Evolutionary conservation across 768 basidiomycete genomes (phyloP).

Genomic region (Mycena olivaceomarginata): DNA sequence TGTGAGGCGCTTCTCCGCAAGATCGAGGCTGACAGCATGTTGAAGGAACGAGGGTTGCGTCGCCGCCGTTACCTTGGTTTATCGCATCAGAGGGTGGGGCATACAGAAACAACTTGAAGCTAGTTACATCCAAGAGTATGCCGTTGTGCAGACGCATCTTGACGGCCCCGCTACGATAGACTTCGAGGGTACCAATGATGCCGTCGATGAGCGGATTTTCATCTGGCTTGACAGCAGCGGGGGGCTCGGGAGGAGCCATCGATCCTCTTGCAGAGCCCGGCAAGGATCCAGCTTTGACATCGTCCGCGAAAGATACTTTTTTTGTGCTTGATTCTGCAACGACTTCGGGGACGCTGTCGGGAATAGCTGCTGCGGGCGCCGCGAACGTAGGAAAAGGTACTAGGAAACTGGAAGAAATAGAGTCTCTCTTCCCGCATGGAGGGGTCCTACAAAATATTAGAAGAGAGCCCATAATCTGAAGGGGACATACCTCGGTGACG

Average conservation of each 20-base stretch:
- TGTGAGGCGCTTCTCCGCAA: slow-evolving; percentile 71
- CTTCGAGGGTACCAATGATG: slow-evolving; percentile 87
- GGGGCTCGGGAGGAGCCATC: slow-evolving; percentile 49
- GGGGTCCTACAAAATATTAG: slow-evolving; percentile 61
- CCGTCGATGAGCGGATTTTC: slow-evolving; percentile 76
- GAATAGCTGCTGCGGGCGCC: slow-evolving; percentile 52
- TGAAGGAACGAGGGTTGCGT: slow-evolving; percentile 93
- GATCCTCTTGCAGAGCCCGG: slow-evolving; percentile 49
- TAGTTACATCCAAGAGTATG: slow-evolving; percentile 88
- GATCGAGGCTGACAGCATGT: slow-evolving; percentile 87
- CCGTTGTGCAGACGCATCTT: slow-evolving; percentile 91
- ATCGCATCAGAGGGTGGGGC: slow-evolving; percentile 25
- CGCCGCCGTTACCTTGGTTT: slow-evolving; percentile 81
- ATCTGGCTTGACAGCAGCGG: slow-evolving; percentile 51
- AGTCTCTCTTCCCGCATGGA: slow-evolving; percentile 77
- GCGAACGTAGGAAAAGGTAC: slow-evolving; percentile 88
- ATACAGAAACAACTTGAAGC: slow-evolving; percentile 8
- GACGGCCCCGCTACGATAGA: slow-evolving; percentile 90
- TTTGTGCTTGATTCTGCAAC: slow-evolving; percentile 56
- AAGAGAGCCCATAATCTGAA: slow-evolving; percentile 18
- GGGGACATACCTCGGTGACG: slow-evolving; percentile 59
- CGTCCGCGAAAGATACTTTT: slow-evolving; percentile 80
- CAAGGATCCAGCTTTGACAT: slow-evolving; percentile 70
- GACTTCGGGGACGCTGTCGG: slow-evolving; percentile 58
- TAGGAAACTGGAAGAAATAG: slow-evolving; percentile 94